Evolutionary conservation across 345 rosid genomes (phyloP).

Genomic region (Linum tenue): DNA sequence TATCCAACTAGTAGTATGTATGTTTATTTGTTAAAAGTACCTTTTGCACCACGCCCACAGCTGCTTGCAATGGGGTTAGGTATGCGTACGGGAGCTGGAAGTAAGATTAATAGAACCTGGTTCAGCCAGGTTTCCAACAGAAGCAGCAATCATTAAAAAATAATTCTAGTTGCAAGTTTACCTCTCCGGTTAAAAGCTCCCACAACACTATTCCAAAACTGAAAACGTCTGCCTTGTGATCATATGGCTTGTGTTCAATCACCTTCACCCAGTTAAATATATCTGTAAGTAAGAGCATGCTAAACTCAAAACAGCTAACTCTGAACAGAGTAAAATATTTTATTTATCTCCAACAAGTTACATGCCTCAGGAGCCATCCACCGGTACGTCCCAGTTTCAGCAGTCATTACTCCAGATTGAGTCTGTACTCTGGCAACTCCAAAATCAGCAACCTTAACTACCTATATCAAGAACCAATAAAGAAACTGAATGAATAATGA

Average conservation of each 20-base stretch:
- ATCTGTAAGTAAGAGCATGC: conserved; percentile 2
- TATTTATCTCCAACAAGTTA: conserved; percentile 6
- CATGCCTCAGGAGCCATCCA: conserved; percentile 99
- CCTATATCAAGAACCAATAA: conserved; percentile 32
- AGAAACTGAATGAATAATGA: neutral
- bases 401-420: conserved; percentile 90
- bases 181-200: conserved; percentile 96
- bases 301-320: neutral
- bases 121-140: conserved; percentile 6
- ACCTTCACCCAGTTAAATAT: conserved; percentile 45
- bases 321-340: conserved; percentile 10
- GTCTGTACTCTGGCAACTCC: conserved; percentile 96
- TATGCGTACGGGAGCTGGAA: conserved; percentile 66
- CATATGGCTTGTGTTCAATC: conserved; percentile 84
- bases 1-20: conserved; percentile 5
- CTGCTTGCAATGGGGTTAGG: conserved; percentile 85
- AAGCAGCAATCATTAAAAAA: conserved; percentile 5
- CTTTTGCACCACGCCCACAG: conserved; percentile 90
- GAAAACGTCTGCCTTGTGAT: conserved; percentile 86
- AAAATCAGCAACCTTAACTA: conserved; percentile 96
- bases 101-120: neutral
- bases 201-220: conserved; percentile 81
- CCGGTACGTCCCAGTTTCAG: conserved; percentile 97
- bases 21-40: conserved; percentile 20
- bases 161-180: conserved; percentile 19